Conservation (phyloP, 768 basidiomycete species). For the Tricholoma sp. region DNA sequence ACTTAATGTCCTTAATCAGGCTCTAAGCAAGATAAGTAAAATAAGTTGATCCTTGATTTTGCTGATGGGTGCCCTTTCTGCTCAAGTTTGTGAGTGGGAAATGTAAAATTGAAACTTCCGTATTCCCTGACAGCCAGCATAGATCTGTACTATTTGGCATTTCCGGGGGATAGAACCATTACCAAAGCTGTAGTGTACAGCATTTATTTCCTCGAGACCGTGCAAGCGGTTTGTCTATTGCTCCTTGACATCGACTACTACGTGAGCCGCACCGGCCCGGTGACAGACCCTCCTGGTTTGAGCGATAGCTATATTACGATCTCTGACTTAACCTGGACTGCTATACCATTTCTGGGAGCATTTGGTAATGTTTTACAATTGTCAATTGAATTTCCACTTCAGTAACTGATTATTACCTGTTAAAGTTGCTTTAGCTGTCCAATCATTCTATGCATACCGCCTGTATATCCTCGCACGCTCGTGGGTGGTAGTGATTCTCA, state of each 20-base stretch:
- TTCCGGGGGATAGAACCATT: not conserved
- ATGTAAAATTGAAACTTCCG: too few species aligned
- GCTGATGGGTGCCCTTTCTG: too few species aligned
- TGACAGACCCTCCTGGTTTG: too few species aligned
- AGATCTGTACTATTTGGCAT: slow-evolving; percentile 1
- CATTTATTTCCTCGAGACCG: not conserved
- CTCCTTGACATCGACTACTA: not conserved
- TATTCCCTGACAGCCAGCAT: too few species aligned
- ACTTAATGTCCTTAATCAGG: too few species aligned
- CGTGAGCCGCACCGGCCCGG: too few species aligned
- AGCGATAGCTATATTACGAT: too few species aligned
- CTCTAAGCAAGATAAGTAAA: too few species aligned
- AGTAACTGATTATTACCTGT: not conserved
- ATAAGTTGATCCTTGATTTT: too few species aligned
- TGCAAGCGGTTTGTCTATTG: not conserved
- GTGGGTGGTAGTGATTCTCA: not conserved
- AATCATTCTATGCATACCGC: not conserved
- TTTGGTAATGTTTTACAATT: not conserved
- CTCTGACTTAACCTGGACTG: not conserved
- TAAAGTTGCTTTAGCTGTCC: not conserved
- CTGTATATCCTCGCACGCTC: not conserved
- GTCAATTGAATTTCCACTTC: not conserved
- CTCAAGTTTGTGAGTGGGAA: too few species aligned
- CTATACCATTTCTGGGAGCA: not conserved
- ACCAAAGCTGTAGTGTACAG: not conserved